Conservation (phyloP, 768 basidiomycete species). For the Fibroporia radiculosa region DNA sequence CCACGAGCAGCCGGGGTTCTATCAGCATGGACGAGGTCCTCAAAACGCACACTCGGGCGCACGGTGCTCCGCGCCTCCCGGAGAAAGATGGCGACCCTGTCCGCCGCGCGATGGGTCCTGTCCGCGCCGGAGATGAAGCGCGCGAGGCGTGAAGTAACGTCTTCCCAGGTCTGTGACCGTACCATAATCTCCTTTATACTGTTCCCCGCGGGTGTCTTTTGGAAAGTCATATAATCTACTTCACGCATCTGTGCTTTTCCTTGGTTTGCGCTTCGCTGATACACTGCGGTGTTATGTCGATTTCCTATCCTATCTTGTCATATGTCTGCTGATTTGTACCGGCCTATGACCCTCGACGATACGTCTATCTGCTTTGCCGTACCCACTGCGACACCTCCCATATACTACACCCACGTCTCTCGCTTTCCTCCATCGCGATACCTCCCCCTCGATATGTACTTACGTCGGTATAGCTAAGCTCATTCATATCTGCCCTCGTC, state of each 20-base stretch:
- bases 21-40: slow-evolving; percentile 7
- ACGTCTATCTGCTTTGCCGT: too few species aligned
- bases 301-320: neutral
- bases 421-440: neutral
- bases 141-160: neutral
- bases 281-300: neutral
- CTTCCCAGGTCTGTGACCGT: neutral
- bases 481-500: neutral
- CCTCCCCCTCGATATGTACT: neutral
- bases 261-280: neutral
- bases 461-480: too few species aligned
- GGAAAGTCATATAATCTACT: neutral
- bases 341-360: neutral
- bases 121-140: neutral
- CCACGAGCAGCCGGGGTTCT: slow-evolving; percentile 3
- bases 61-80: slow-evolving; percentile 7
- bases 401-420: neutral
- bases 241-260: neutral
- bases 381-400: neutral
- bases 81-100: slow-evolving; percentile 18
- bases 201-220: too few species aligned
- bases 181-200: neutral
- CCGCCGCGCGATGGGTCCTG: slow-evolving; percentile 16
- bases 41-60: slow-evolving; percentile 12
- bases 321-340: neutral